These are phyloP conservation scores for Aspergillus mulundensis DNA, from an alignment of 495 filamentous ascomycete genomes.

Conservation along the genomic window DNA sequence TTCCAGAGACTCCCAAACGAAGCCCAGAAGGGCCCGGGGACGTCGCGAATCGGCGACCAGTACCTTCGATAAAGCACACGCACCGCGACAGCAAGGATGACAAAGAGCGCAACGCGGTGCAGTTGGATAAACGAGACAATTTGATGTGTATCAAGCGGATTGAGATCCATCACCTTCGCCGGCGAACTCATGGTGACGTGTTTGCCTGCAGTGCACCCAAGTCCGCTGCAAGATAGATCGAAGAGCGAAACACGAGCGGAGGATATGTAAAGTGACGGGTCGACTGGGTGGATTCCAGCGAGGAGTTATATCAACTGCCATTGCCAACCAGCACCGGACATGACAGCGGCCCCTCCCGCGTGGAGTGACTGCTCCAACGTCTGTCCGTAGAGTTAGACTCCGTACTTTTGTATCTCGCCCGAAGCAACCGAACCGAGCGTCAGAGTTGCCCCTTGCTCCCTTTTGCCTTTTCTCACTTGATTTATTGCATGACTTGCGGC, in stretches of 20 bases:
- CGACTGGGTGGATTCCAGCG: background rate
- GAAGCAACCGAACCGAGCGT: too few species aligned
- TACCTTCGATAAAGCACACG: conserved; percentile 17
- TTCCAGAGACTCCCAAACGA: conserved; percentile 41
- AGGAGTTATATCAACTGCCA: background rate
- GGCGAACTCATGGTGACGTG: background rate
- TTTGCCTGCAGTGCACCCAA: too few species aligned
- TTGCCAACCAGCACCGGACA: background rate
- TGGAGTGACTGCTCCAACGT: background rate
- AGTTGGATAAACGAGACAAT: background rate
- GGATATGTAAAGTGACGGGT: background rate
- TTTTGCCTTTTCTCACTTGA: too few species aligned
- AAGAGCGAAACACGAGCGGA: too few species aligned
- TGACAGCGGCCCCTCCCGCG: background rate
- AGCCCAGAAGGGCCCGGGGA: conserved; percentile 40
- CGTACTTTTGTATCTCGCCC: background rate
- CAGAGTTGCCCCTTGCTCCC: too few species aligned
- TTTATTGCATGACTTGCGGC: too few species aligned
- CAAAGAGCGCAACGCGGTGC: background rate
- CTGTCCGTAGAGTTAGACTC: background rate
- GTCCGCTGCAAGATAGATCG: too few species aligned
- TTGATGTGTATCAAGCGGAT: background rate
- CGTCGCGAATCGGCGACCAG: conserved; percentile 24
- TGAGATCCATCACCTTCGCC: background rate
- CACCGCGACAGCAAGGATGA: background rate